Percentiles rank a stretch among this genome's conserved stretches.
phyloP scores from a whole-genome alignment of 345 rosid genomes.

The Pelargonium nanum region DNA sequence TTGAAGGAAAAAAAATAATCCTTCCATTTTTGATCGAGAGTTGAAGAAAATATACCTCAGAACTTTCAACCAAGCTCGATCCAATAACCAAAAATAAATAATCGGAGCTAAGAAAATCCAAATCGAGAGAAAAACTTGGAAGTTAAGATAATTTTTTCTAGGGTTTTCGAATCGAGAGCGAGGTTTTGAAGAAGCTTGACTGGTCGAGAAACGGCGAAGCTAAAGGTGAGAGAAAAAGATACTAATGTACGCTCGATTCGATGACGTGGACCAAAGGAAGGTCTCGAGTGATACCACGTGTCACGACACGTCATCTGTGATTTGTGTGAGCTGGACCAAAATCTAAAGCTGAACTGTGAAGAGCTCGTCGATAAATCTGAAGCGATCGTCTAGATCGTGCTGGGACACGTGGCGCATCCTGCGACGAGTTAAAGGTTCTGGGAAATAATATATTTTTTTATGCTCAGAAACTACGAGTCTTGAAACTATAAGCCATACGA shows the following conservation, averaged over 20 bases:
- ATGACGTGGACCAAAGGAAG: conserved; percentile 16
- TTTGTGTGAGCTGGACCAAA: conserved; percentile 14
- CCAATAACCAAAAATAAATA: background rate
- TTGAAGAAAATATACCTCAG: conserved; percentile 3
- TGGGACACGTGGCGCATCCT: conserved; percentile 23
- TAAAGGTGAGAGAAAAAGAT: background rate
- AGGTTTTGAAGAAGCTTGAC: conserved; percentile 7
- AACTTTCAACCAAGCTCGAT: conserved; percentile 2
- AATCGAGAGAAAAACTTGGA: background rate
- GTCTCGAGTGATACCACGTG: conserved; percentile 6
- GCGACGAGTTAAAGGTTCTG: conserved; percentile 27
- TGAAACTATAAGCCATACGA: background rate
- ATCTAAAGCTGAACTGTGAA: conserved; percentile 25
- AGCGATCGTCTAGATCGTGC: conserved; percentile 15
- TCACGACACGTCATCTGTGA: background rate
- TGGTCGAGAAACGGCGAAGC: conserved; percentile 18
- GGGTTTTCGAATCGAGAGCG: background rate
- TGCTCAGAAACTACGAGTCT: too few relatives aligned
- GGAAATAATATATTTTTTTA: too few relatives aligned
- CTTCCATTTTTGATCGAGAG: background rate
- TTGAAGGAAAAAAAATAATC: background rate
- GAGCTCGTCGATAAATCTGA: conserved; percentile 8
- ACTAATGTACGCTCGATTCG: background rate
- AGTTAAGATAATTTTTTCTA: background rate
- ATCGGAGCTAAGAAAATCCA: background rate